Conservation (phyloP, 768 basidiomycete species). For the Suillus weaverae region DNA sequence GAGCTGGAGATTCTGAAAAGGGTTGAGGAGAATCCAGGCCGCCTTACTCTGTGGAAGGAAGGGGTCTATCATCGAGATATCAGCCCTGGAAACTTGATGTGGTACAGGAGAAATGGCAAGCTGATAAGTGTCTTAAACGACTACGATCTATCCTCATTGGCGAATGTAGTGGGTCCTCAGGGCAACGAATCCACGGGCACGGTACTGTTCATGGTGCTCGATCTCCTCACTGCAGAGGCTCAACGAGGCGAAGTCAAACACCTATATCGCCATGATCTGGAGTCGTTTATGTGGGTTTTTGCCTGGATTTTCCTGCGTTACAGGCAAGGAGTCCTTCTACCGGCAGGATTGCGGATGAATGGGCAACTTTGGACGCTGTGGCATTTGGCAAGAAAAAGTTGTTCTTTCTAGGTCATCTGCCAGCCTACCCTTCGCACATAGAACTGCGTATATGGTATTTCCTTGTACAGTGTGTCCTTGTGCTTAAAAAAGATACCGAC, state of each 20-base stretch:
- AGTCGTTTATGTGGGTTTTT: not conserved
- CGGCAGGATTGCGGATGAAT: not conserved
- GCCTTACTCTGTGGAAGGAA: not conserved
- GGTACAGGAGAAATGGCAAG: not conserved
- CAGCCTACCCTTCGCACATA: too few species aligned
- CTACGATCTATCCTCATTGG: not conserved
- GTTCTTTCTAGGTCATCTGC: too few species aligned
- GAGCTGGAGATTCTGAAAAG: not conserved
- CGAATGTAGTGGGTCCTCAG: not conserved
- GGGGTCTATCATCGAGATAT: not conserved
- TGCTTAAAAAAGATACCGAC: too few species aligned
- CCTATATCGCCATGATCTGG: not conserved
- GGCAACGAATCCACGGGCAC: not conserved
- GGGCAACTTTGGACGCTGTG: too few species aligned
- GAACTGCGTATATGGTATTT: too few species aligned
- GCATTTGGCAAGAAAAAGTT: too few species aligned
- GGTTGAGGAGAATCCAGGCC: not conserved
- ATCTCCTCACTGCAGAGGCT: rapidly evolving
- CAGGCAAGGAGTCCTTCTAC: not conserved
- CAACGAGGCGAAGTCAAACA: not conserved
- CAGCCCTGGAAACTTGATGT: not conserved
- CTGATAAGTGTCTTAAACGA: not conserved
- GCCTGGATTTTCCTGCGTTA: not conserved
- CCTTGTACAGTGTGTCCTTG: too few species aligned
- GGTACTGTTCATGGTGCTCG: not conserved